Evolutionary conservation across 768 basidiomycete genomes (phyloP).

Genomic region (Kwoniella sp.): DNA sequence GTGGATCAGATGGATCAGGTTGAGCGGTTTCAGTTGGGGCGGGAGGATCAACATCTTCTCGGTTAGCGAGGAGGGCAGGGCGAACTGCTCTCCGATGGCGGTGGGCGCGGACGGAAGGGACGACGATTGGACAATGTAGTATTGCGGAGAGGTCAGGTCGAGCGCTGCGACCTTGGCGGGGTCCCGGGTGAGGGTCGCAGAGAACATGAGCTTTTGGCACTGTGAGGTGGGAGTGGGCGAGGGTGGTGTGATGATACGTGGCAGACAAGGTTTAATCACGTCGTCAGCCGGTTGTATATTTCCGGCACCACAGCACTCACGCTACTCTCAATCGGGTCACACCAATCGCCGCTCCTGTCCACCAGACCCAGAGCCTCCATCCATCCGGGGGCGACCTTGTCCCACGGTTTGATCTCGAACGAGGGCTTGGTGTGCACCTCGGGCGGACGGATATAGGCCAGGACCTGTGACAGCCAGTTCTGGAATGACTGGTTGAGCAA

Average conservation of each 20-base stretch:
- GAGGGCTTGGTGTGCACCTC: slow-evolving; percentile 1
- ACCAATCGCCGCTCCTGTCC: slow-evolving; percentile 26
- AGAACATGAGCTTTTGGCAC: slow-evolving; percentile 94
- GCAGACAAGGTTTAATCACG: too few relatives aligned
- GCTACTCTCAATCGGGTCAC: slow-evolving; percentile 14
- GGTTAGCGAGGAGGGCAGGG: slow-evolving; percentile 76
- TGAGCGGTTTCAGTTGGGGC: slow-evolving; percentile 74
- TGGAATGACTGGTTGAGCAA: slow-evolving; percentile 92
- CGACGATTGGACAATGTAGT: slow-evolving; percentile 72
- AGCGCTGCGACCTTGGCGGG: slow-evolving; percentile 87
- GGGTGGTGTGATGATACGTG: too few relatives aligned
- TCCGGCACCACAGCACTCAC: slow-evolving; percentile 13
- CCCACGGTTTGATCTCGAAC: slow-evolving; percentile 17
- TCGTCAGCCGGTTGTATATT: not conserved
- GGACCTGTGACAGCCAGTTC: slow-evolving; percentile 82
- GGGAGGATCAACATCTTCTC: slow-evolving; percentile 83
- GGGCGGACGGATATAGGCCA: slow-evolving; percentile 64
- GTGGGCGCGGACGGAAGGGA: slow-evolving; percentile 7
- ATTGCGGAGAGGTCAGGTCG: slow-evolving; percentile 71
- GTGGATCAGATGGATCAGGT: slow-evolving; percentile 81
- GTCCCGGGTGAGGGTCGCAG: slow-evolving; percentile 89
- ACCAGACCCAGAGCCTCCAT: slow-evolving; percentile 32
- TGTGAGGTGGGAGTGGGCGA: slow-evolving; percentile 28
- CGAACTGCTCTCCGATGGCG: slow-evolving; percentile 49
- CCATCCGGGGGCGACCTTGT: slow-evolving; percentile 41